Evolutionary conservation across 140 eudicot genomes (phyloP), one percentile per base, ranked within the genome.

Genomic region (Anethum foeniculum): DNA sequence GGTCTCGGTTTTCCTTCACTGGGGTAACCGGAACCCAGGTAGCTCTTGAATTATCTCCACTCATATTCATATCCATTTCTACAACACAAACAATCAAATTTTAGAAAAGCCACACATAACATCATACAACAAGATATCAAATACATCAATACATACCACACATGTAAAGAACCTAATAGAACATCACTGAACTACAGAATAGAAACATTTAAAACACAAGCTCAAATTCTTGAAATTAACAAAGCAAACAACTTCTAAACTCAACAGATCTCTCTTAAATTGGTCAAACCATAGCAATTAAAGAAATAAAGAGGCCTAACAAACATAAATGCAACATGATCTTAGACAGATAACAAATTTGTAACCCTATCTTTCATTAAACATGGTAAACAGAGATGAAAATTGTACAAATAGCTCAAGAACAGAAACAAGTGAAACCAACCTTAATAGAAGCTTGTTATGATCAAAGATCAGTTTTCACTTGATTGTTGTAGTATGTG

Each of bases 11-110:
- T 75, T 86, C 91, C 77, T 89, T 90, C 47, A 84, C 89, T 5
- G 97, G 93, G 69, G 96, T 87, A 28, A 36, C 75, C 0, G 96
- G 93, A 80, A 81, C 83, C 86, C 90, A 83, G 75, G 76, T 83
- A 54, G 67, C 80, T 81, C 82, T 52, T 5, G 77, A 60, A 43
- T 88, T 77, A 84, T 85, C 86, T 48, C 82, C 79, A 36, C 71
- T 83, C 56, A 77, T 73, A 58, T 84, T 90, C 93, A 89, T 91
- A 58, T 71, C 75, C 77, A 56, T 28, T 23, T 65, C 79, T 32
- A 2, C 27, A 81, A 77, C 80, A 81, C 34, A 38, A n/a, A 23
- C 25, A 65, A 48, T 18, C 54, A 51, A 77, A 67, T 18, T 49
- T 25, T 19, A 15, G 46, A 43, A 15, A 69, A 5, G 25, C 25